Evolutionary conservation across 306 rosid species (phyloP).

Genomic region (Cicer pinnatifidum): DNA sequence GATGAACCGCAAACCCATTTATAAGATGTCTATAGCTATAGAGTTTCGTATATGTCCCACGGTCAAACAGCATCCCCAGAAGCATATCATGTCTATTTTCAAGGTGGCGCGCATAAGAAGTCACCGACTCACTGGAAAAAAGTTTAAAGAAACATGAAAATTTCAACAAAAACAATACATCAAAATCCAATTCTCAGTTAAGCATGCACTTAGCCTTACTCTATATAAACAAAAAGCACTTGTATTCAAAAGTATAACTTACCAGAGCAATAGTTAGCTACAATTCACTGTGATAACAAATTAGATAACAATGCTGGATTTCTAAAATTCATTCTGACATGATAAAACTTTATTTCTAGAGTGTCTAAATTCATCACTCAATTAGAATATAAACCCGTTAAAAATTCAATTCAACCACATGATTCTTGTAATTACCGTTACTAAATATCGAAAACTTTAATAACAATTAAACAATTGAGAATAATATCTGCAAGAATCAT

Average conservation of each 20-base stretch:
- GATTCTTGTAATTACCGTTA: background rate
- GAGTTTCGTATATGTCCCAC: slow-evolving; percentile 76
- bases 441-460: background rate
- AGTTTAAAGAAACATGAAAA: slow-evolving; percentile 15
- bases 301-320: background rate
- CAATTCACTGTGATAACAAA: background rate
- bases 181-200: slow-evolving; percentile 29
- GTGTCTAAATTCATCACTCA: slow-evolving; percentile 20
- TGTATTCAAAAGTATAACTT: background rate
- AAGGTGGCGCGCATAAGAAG: slow-evolving; percentile 87
- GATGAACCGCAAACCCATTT: slow-evolving; percentile 94
- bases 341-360: background rate
- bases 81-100: slow-evolving; percentile 93
- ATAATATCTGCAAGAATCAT: slow-evolving; percentile 39
- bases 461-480: background rate
- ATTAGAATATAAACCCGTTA: background rate
- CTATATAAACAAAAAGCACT: background rate
- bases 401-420: background rate
- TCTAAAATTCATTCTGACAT: background rate
- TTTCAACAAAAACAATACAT: slow-evolving; percentile 8
- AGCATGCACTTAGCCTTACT: background rate
- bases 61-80: slow-evolving; percentile 84
- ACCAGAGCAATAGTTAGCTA: background rate
- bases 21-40: slow-evolving; percentile 92
- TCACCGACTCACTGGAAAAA: slow-evolving; percentile 72